Evolutionary conservation across 345 rosid species (phyloP).

Genomic region (Eucalyptus coolabah): DNA sequence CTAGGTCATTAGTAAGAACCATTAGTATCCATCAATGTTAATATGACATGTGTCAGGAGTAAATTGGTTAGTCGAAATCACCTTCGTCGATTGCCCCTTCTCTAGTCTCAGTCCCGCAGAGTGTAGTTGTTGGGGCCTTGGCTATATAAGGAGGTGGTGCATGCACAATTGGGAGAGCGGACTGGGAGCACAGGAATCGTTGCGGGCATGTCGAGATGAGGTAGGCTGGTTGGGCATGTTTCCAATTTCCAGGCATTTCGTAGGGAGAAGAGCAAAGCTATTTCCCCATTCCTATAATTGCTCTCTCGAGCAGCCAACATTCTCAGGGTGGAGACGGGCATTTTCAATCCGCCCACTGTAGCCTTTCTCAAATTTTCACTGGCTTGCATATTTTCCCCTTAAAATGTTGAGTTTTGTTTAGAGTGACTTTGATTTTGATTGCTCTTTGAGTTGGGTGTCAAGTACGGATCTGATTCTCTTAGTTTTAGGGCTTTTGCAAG

Average conservation of each 20-base stretch:
- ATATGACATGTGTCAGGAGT: rapidly evolving
- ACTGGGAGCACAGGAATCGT: too few relatives aligned
- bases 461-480: not conserved
- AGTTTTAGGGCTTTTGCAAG: not conserved
- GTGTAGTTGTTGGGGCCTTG: too few relatives aligned
- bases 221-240: not conserved
- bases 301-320: too few relatives aligned
- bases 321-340: too few relatives aligned
- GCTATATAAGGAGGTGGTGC: too few relatives aligned
- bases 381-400: not conserved
- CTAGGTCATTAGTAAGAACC: rapidly evolving
- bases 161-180: too few relatives aligned
- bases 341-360: too few relatives aligned
- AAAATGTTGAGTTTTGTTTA: not conserved
- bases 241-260: not conserved
- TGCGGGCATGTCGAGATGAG: too few relatives aligned
- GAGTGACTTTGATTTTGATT: not conserved
- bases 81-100: not conserved
- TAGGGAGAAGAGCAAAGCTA: not conserved
- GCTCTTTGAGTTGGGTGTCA: too few relatives aligned
- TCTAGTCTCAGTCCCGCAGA: too few relatives aligned
- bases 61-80: not conserved
- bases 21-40: rapidly evolving
- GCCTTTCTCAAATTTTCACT: not conserved
- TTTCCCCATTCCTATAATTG: too few relatives aligned